Percentiles rank a stretch among this genome's conserved stretches.
These are phyloP conservation scores for Pseudofabraea citricarpa DNA, from an alignment of 2,329 filamentous ascomycete genomes.

Conservation along the genomic window DNA sequence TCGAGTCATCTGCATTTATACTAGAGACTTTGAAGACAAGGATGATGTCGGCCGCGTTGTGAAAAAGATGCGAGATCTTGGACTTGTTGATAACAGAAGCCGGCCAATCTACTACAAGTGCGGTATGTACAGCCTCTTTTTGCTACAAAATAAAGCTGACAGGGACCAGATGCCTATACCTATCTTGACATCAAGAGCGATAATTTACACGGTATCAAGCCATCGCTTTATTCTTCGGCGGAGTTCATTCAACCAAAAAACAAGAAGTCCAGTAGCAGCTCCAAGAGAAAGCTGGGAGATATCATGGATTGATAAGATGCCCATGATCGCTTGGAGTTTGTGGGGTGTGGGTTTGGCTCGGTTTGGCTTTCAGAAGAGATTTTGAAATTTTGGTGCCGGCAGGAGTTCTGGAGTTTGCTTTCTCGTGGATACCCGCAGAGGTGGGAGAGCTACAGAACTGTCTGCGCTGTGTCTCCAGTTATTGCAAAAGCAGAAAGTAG, in stretches of 20 bases:
- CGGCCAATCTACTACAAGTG: constrained; percentile 70
- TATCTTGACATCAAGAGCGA: constrained; percentile 56
- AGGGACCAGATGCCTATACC: constrained; percentile 57
- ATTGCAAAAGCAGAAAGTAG: no score
- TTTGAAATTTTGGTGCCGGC: background rate
- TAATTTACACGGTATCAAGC: constrained; percentile 59
- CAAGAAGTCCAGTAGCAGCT: no score
- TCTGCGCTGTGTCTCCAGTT: no score
- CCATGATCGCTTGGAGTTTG: background rate
- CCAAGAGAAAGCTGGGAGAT: background rate
- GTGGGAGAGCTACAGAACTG: no score
- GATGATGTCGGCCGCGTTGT: constrained; percentile 67
- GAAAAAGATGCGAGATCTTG: constrained; percentile 54
- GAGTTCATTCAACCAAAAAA: constrained; percentile 28
- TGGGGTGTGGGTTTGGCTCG: background rate
- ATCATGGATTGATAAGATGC: background rate
- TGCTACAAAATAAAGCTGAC: constrained; percentile 3
- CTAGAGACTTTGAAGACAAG: constrained; percentile 64
- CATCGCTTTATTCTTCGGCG: constrained; percentile 49
- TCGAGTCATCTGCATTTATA: constrained; percentile 74
- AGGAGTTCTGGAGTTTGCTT: no score
- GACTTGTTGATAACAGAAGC: constrained; percentile 44
- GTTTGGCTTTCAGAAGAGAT: background rate
- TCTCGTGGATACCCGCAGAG: no score
- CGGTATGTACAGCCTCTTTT: constrained; percentile 15